Evolutionary conservation across 1,139 yeast genomes (phyloP).

Genomic region (Zhuliangozyma parablackwelliae): DNA sequence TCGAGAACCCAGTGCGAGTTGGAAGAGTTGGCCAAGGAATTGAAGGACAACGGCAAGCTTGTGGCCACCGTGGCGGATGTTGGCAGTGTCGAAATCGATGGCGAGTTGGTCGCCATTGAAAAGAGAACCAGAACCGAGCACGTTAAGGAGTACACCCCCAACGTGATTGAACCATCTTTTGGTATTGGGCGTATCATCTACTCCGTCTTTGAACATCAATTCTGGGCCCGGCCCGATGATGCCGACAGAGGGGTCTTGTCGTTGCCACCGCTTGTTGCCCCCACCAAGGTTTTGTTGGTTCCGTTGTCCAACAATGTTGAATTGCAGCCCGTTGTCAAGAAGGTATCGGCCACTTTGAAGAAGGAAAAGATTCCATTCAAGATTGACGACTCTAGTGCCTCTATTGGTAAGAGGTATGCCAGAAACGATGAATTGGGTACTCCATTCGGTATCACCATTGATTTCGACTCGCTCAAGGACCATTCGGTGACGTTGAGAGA

Average conservation of each 20-base stretch:
- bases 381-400: constrained; percentile 95
- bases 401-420: constrained; percentile 97
- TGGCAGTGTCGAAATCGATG: constrained; percentile 64
- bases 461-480: constrained; percentile 89
- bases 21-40: constrained; percentile 69
- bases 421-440: constrained; percentile 99
- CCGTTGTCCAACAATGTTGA: constrained; percentile 87
- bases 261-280: constrained; percentile 94
- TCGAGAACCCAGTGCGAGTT: constrained; percentile 82
- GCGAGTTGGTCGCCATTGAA: constrained; percentile 67
- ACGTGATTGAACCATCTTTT: constrained; percentile 97
- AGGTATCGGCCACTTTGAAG: constrained; percentile 68
- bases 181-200: constrained; percentile 98
- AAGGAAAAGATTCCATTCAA: constrained; percentile 86
- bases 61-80: constrained; percentile 58
- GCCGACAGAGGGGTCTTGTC: constrained; percentile 87
- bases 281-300: constrained; percentile 93
- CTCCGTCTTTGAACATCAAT: constrained; percentile 87
- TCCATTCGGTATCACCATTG: constrained; percentile 97
- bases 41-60: constrained; percentile 61
- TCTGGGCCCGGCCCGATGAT: constrained; percentile 94
- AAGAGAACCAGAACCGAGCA: constrained; percentile 82
- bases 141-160: constrained; percentile 92
- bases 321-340: constrained; percentile 69
- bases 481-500: constrained; percentile 93